phyloP scores from a whole-genome alignment of 352 stramenopile species.

The Globisporangium spinosum region DNA sequence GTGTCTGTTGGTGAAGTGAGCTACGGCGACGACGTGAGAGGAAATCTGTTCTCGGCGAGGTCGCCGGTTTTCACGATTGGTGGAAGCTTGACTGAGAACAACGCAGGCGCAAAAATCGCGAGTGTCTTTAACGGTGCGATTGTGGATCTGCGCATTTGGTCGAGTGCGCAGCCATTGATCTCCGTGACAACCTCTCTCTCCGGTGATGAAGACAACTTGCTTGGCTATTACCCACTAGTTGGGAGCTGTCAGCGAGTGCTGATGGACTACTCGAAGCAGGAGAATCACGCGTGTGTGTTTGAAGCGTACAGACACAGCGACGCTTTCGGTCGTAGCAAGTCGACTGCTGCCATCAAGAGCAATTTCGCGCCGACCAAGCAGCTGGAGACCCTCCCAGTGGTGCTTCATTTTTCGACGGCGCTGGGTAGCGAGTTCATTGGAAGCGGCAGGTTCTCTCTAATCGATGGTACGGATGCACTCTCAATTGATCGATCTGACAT shows the following conservation, averaged over 20 bases:
- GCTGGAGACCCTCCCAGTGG: slow-evolving; percentile 35
- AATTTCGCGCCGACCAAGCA: slow-evolving; percentile 29
- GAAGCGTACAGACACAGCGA: slow-evolving; percentile 29
- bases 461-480: slow-evolving; percentile 22
- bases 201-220: slow-evolving; percentile 39
- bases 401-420: slow-evolving; percentile 35
- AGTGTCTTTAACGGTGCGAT: slow-evolving; percentile 61
- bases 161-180: slow-evolving; percentile 17
- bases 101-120: slow-evolving; percentile 18
- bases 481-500: slow-evolving; percentile 23
- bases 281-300: slow-evolving; percentile 72
- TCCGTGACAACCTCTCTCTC: slow-evolving; percentile 22
- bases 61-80: slow-evolving; percentile 45
- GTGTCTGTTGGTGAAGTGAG: slow-evolving; percentile 31
- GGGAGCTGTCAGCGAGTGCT: slow-evolving; percentile 58
- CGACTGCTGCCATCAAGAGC: slow-evolving; percentile 10
- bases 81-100: slow-evolving; percentile 38
- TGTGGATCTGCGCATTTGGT: slow-evolving; percentile 72
- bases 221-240: slow-evolving; percentile 77
- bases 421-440: slow-evolving; percentile 40
- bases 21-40: slow-evolving; percentile 25
- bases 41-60: slow-evolving; percentile 23
- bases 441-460: slow-evolving; percentile 37
- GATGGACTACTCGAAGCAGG: slow-evolving; percentile 60
- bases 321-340: slow-evolving; percentile 4